Conservation (phyloP, 345 rosid genomes). For the Pelargonium nanum region DNA sequence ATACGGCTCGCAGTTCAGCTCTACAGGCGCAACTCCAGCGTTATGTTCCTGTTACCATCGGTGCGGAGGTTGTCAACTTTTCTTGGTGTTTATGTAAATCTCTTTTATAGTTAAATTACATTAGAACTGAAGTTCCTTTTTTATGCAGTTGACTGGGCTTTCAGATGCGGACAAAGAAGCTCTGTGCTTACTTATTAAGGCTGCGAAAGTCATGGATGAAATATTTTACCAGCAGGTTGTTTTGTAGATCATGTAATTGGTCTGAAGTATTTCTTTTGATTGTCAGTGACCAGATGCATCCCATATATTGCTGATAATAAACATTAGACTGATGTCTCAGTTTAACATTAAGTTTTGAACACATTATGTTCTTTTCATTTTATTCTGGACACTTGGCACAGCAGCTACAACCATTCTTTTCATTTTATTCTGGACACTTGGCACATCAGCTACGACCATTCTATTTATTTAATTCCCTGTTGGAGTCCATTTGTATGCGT, state of each 20-base stretch:
- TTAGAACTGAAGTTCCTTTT: conserved; percentile 2
- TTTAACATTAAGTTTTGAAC: not conserved
- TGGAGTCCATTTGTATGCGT: not conserved
- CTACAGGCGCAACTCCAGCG: conserved; percentile 65
- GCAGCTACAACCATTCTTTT: too few species aligned
- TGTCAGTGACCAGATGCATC: not conserved
- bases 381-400: not conserved
- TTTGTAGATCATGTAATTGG: not conserved
- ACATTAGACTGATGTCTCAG: not conserved
- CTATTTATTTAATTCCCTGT: too few species aligned
- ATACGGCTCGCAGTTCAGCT: conserved; percentile 34
- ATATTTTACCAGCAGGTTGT: conserved; percentile 71
- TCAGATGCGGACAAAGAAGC: conserved; percentile 57
- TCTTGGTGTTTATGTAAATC: not conserved
- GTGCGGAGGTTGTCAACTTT: conserved; percentile 46
- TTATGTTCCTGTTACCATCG: conserved; percentile 65
- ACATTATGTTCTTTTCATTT: not conserved
- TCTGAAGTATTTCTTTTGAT: not conserved
- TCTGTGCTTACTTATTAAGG: conserved; percentile 53
- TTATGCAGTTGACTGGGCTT: conserved; percentile 62
- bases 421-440: not conserved
- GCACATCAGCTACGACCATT: not conserved
- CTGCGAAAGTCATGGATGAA: conserved; percentile 72
- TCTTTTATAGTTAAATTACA: not conserved
- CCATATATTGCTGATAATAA: not conserved